phyloP scores from a whole-genome alignment of 208 protist genomes.

The Leishmania guyanensis region DNA sequence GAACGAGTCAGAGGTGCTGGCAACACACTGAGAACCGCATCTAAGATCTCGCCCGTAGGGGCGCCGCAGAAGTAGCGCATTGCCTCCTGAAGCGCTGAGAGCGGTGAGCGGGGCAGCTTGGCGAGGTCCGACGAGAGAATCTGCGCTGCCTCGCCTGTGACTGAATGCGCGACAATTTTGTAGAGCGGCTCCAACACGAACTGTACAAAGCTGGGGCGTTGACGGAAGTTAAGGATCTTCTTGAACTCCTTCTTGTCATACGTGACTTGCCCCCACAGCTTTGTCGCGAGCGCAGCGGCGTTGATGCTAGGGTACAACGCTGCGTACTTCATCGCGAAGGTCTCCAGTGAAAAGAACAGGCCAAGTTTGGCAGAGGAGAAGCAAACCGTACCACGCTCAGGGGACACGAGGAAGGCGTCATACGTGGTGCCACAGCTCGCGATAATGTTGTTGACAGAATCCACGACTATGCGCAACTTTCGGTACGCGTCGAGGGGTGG shows the following conservation, averaged over 20 bases:
- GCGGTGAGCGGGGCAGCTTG: constrained; percentile 60
- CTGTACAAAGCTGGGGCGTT: constrained; percentile 96
- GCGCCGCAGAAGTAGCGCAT: constrained; percentile 70
- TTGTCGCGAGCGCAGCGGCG: constrained; percentile 74
- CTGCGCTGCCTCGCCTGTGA: constrained; percentile 58
- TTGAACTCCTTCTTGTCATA: constrained; percentile 79
- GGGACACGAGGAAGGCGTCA: constrained; percentile 52
- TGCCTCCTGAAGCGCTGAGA: constrained; percentile 67
- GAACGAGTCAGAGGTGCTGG: constrained; percentile 40
- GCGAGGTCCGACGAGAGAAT: constrained; percentile 50
- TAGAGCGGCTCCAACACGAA: constrained; percentile 99
- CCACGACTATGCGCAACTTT: constrained; percentile 97
- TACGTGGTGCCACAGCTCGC: constrained; percentile 41
- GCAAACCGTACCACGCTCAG: constrained; percentile 90
- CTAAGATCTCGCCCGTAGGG: constrained; percentile 49
- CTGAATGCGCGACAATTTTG: constrained; percentile 94
- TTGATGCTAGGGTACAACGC: constrained; percentile 64
- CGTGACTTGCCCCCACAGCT: constrained; percentile 98
- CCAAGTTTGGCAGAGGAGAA: constrained; percentile 89
- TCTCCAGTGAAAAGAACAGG: constrained; percentile 94
- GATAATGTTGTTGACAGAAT: constrained; percentile 96
- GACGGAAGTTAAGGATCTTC: constrained; percentile 56
- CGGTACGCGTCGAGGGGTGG: constrained; percentile 98
- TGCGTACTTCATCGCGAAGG: constrained; percentile 96
- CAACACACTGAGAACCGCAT: constrained; percentile 70